Conservation (phyloP, 2,329 filamentous ascomycete species). For the Aaosphaeria arxii region DNA sequence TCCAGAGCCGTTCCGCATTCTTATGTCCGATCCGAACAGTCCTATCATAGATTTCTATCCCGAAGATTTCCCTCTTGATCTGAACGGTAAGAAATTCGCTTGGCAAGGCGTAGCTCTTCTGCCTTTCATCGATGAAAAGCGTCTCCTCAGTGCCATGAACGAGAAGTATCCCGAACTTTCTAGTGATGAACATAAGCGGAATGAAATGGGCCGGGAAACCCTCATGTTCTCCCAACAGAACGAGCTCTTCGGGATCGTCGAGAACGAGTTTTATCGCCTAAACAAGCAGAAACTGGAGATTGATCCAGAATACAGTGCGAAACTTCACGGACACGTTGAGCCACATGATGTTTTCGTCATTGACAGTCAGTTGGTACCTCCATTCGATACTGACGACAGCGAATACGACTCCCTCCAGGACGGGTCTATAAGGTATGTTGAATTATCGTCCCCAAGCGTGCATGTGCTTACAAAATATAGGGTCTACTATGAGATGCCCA, state of each 20-base stretch:
- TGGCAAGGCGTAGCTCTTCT: slow-evolving; percentile 95
- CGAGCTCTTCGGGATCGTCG: slow-evolving; percentile 81
- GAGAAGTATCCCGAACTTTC: slow-evolving; percentile 78
- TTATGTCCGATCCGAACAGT: slow-evolving; percentile 86
- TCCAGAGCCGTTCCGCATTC: slow-evolving; percentile 78
- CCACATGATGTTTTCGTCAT: slow-evolving; percentile 84
- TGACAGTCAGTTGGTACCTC: slow-evolving; percentile 75
- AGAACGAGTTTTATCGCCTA: slow-evolving; percentile 87
- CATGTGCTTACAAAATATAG: slow-evolving; percentile 47
- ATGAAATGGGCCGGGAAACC: slow-evolving; percentile 75
- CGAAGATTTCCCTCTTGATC: slow-evolving; percentile 84
- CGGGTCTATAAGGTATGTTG: slow-evolving; percentile 75
- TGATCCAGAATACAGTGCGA: slow-evolving; percentile 71
- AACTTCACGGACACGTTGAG: slow-evolving; percentile 74
- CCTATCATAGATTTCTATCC: slow-evolving; percentile 98
- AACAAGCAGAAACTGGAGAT: slow-evolving; percentile 62
- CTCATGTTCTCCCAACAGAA: slow-evolving; percentile 82
- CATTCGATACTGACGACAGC: slow-evolving; percentile 56
- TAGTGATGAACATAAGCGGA: slow-evolving; percentile 73
- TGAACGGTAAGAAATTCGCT: slow-evolving; percentile 97
- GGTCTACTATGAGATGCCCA: slow-evolving; percentile 82
- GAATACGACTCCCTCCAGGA: slow-evolving; percentile 45
- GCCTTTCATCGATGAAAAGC: slow-evolving; percentile 92
- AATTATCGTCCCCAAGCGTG: background rate
- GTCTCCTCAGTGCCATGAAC: slow-evolving; percentile 77